Evolutionary conservation across 2,329 filamentous ascomycete species (phyloP), one percentile per base, ranked within the genome.

Genomic region (Trichoderma atroviride): DNA sequence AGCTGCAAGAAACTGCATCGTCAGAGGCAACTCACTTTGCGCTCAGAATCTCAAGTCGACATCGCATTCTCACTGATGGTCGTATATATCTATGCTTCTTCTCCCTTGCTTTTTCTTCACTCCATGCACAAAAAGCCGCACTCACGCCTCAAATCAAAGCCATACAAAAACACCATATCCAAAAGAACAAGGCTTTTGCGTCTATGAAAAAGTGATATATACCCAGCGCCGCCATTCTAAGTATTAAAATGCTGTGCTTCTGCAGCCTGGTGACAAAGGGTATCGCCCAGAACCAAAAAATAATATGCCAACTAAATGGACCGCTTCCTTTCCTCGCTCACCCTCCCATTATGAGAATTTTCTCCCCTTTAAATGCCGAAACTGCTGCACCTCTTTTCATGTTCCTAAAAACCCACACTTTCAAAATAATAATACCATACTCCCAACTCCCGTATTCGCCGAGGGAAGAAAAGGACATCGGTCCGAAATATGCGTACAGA

Each of bases 391-490:
- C 29, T 24, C n/a, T 59, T 67, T 66, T 35, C 33, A 43, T n/a
- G 64, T 50, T 52, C 29, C 52, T 35, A 50, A 59, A 40, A 29
- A 19, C 40, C 33, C 35, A n/a, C 27, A 50, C 37, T 57, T 22
- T 40, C 57, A 24, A 59, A 19, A 35, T 33, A 55, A 50, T 24
- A 29, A 14, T 59, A 24, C 40, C 55, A 13, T 35, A 35, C 9
- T 33, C 64, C 64, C 55, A 59, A 67, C 64, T 67, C 64, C 64
- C 64, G 4, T 59, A 40, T 67, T 59, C 64, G 64, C 64, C 64
- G 29, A 57, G 27, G 10, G 50, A 27, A 50, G 16, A 33, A 43
- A 56, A 59, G 50, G 50, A 24, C 37, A 13, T 52, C 31, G 64
- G 40, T 67, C 50, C 37, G 29, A 67, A 50, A 52, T 59, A 52